Conservation (phyloP, 345 rosid species). For the Psidium guajava region DNA sequence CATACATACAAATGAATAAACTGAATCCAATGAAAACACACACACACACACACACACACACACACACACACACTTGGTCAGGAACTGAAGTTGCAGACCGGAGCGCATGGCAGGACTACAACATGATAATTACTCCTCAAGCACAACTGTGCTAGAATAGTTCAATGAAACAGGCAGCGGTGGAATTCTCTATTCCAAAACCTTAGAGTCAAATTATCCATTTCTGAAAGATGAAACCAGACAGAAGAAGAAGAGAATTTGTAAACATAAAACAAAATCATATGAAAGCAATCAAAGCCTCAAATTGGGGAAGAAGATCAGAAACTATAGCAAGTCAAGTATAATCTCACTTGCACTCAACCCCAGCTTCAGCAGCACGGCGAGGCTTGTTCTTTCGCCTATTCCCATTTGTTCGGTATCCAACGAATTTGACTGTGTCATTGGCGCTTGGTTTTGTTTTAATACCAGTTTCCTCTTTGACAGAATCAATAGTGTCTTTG, state of each 20-base stretch:
- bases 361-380: constrained; percentile 75
- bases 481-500: constrained; percentile 17
- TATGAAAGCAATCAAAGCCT: not conserved
- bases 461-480: constrained; percentile 38
- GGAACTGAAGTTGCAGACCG: not conserved
- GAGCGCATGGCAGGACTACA: not conserved
- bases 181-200: not conserved
- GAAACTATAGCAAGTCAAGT: not conserved
- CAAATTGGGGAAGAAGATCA: not conserved
- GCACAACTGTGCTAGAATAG: not conserved
- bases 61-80: not conserved
- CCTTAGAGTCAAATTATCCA: constrained; percentile 5
- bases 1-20: not conserved
- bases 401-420: constrained; percentile 51
- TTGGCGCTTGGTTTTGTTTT: constrained; percentile 26
- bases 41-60: no score
- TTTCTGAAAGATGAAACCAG: not conserved
- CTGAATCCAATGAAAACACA: not conserved
- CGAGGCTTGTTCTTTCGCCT: constrained; percentile 71
- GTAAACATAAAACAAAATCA: not conserved
- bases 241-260: not conserved
- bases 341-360: constrained; percentile 42
- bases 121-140: not conserved
- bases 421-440: constrained; percentile 30
- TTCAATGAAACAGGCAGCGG: not conserved